These are phyloP conservation scores for Podila epigama DNA, from an alignment of 192 early-diverging fungal species.

Conservation along the genomic window DNA sequence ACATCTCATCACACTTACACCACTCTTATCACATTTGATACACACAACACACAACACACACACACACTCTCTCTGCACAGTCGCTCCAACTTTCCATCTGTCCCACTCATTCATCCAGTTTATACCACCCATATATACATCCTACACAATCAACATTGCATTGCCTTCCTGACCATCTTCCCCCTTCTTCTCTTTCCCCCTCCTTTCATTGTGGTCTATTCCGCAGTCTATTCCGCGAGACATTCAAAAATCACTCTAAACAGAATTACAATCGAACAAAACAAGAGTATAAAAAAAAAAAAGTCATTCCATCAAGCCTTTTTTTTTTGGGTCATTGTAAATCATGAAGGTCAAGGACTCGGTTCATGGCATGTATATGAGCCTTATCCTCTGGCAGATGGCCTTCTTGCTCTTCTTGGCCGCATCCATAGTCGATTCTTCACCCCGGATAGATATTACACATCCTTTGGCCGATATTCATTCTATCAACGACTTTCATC, in stretches of 20 bases:
- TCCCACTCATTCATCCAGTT: not conserved
- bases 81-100: not conserved
- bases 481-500: not conserved
- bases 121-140: too few relatives aligned
- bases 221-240: not conserved
- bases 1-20: too few relatives aligned
- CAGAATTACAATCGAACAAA: not conserved
- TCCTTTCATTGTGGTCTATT: not conserved
- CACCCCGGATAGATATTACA: constrained; percentile 13
- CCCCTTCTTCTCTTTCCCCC: constrained; percentile 1
- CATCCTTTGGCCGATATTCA: not conserved
- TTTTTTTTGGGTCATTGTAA: not conserved
- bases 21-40: too few relatives aligned
- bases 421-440: not conserved
- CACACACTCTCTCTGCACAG: too few relatives aligned
- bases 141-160: too few relatives aligned
- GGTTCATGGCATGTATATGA: constrained; percentile 9
- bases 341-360: constrained; percentile 42
- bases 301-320: not conserved
- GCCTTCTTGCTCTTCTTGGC: constrained; percentile 9
- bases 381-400: constrained; percentile 26
- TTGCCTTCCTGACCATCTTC: not conserved
- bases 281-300: not conserved
- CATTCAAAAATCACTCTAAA: not conserved
- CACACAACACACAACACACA: too few relatives aligned